Evolutionary conservation across 441 rosid species (phyloP), one percentile per base, ranked within the genome.

Genomic region (Adansonia gregorii): DNA sequence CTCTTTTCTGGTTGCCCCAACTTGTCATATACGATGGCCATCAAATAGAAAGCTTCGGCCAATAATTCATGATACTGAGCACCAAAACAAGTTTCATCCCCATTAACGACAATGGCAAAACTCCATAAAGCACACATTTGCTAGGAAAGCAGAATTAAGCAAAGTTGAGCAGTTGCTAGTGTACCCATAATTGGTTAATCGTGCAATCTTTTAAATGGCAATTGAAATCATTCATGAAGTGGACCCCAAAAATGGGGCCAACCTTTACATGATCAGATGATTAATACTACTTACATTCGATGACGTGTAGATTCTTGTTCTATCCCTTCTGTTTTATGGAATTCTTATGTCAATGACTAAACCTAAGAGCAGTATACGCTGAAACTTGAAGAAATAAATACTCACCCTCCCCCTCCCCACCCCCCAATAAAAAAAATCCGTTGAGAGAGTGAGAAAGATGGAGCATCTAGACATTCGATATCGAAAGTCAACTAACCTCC

Each of bases 21-120:
- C 78, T 90, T 89, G 90, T 93, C 89, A 68, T 76, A 90, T 68
- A 87, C 83, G 61, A 90, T 79, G 24, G 98, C 94, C 89, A 85
- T 88, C 84, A 93, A 85, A 79, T 94, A 94, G 77, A 85, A 92
- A 17, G 95, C 92, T 87, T 94, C 97, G 0, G 97, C 98, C 24
- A 93, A 93, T 83, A 97, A 75, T 84, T 96, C 99, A 83, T 94
- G 98, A 84, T 92, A 94, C 99, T 96, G 95, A 58, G 63, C 70
- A 78, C 12, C 73, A 78, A 20, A 77, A 71, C 52, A 61, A 76
- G 48, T 4, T 76, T 45, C 27, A 67, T 12, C 15, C 15, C 27
- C 24, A 41, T 65, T 45, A 76, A 52, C 14, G 22, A 48, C 73
- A 48, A 63, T 46, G 43, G 9, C 46, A 52, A 31, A 15, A 31